Base-by-base conservation (phyloP, 2,329 filamentous ascomycete species). In the Ophiosphaerella narmari region DNA sequence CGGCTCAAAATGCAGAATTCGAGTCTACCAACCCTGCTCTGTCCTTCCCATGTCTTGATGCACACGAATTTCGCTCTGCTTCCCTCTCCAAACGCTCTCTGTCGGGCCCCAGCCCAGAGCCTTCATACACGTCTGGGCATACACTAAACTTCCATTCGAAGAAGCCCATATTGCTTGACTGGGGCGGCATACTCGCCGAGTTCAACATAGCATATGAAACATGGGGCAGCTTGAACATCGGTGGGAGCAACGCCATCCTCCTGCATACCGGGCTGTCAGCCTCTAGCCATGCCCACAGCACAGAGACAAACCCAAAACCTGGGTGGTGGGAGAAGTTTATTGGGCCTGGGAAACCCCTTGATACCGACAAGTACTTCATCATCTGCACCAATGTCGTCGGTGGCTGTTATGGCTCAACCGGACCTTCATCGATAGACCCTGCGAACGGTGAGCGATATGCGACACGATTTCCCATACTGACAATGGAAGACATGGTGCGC, bases 251-350 rank as follows among this genome's bases (percentile, higher is more conserved):
- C 72, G 91, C 87, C 4, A 94, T 99, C 54, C 81, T 99, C 7
- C 77, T 99, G 2, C 91, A 97, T 71, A 99, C 94, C 0, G 94
- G 94, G 7, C 81, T 99, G 5, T 97, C 92, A 0, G 94, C 94
- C n/a, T 97, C 92, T 6, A 97, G 92, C 49, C 94, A 99, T 75
- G 94, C 94, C 2, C 92, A 92, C 68, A 97, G 91, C 50, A 97
- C 93, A n/a, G 81, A 84, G 44, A 78, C 80, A 8, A 99, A 99
- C 72, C 83, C 90, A 0, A 89, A 92, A 71, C 88, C 91, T 0
- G 94, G 94, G 3, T 99, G 94, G 94, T 99, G 94, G 94, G 94
- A 99, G 75, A 93, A 89, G 73, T 99, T 99, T 72, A 97, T 99
- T 66, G 94, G 94, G 0, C 89, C 92, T 0, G 91, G 89, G 0